Percentiles rank a stretch among this genome's conserved stretches.
These are phyloP conservation scores for Gautieria morchelliformis DNA, from an alignment of 768 basidiomycete genomes.

Conservation along the genomic window DNA sequence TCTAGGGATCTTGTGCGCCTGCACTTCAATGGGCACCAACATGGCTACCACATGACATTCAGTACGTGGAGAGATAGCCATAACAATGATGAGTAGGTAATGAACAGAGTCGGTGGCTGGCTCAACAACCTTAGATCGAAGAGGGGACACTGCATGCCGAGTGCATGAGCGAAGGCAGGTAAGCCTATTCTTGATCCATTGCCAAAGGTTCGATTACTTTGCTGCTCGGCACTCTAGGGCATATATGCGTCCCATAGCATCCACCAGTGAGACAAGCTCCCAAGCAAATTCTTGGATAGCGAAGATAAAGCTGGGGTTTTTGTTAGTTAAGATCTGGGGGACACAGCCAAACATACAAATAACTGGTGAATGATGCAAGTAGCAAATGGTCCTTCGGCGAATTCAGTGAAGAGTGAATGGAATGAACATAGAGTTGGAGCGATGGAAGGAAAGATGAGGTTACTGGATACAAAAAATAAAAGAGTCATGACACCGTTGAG, in stretches of 20 bases:
- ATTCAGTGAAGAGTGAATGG: no score
- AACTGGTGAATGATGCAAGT: no score
- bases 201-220: slow-evolving; percentile 28
- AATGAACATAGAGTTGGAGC: no score
- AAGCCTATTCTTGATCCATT: slow-evolving; percentile 16
- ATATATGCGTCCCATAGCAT: slow-evolving; percentile 76
- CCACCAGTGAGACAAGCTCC: slow-evolving; percentile 73
- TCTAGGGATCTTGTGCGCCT: slow-evolving; percentile 14
- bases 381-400: no score
- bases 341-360: slow-evolving; percentile 57
- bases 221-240: slow-evolving; percentile 46
- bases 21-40: not conserved
- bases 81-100: not conserved
- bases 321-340: not conserved
- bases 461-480: no score
- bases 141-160: not conserved
- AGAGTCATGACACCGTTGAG: no score
- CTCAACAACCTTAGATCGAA: not conserved
- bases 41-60: not conserved
- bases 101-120: slow-evolving; percentile 12
- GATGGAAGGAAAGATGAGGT: no score
- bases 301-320: slow-evolving; percentile 72
- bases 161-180: not conserved
- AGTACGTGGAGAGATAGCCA: not conserved
- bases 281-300: slow-evolving; percentile 89